Evolutionary conservation across 1,139 yeast genomes (phyloP), one percentile per base, ranked within the genome.

Genomic region (Wickerhamomyces sp.): DNA sequence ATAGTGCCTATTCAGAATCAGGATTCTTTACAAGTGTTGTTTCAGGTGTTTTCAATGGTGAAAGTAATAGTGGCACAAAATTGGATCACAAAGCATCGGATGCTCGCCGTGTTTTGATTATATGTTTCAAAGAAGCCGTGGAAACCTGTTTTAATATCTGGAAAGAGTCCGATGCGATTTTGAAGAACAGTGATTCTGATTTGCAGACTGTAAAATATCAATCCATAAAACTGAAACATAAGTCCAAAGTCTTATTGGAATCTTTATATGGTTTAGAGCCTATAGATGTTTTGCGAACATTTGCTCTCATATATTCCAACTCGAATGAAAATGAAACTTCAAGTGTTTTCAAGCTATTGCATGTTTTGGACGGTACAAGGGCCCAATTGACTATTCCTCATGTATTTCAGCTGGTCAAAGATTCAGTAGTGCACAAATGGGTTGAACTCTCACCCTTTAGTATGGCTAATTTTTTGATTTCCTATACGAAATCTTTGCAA

Each of bases 21-120:
- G 82, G 85, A 0, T 83, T 85, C 55, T 74, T 85, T 46, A 88
- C 88, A 0, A 78, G 76, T 43, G 90, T 86, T 12, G 82, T 84
- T 36, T 89, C 86, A 47, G 96, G 96, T 3, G 96, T 89, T 0
- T 87, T 90, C 55, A 84, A 81, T 43, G 77, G 84, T 10, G 97
- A 89, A 49, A 71, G 86, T 0, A 84, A 89, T 0, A 69, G 72
- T 7, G 72, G 73, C 6, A 66, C 78, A 36, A 67, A 22, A 2
- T 14, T 38, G 4, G 38, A 35, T n/a, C 33, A 38, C 3, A 16
- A 38, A 5, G n/a, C 39, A 5, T 36, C 39, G 4, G 45, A 46
- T 19, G 45, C 47, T 17, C 51, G 55, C 28, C 43, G 39, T 7
- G 42, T 45, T 21, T 28, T 52, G 25, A 38, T 40, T 4, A 22